Evolutionary conservation across 331 rosid genomes (phyloP).

Genomic region (Telfairia occidentalis): DNA sequence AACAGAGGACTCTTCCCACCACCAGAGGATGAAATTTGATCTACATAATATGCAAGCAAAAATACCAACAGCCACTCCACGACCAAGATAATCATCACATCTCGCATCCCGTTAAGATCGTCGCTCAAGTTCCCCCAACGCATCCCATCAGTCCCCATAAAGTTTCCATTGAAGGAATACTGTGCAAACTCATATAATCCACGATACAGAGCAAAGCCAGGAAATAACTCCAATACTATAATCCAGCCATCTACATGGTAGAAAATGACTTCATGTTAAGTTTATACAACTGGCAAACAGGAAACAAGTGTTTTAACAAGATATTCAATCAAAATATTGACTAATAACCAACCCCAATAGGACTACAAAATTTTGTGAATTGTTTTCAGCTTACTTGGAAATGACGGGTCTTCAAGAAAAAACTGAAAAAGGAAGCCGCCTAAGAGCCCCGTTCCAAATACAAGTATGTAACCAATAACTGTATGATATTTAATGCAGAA

Average conservation of each 20-base stretch:
- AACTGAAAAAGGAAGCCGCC: constrained; percentile 49
- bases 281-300: background rate
- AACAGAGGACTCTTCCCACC: constrained; percentile 36
- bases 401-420: constrained; percentile 43
- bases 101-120: constrained; percentile 56
- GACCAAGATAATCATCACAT: constrained; percentile 51
- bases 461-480: constrained; percentile 58
- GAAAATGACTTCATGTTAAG: background rate
- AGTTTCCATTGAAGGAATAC: constrained; percentile 33
- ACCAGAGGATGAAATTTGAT: constrained; percentile 44
- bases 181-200: constrained; percentile 68
- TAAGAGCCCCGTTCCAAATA: constrained; percentile 75
- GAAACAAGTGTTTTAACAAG: background rate
- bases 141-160: constrained; percentile 51
- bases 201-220: constrained; percentile 73
- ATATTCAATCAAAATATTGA: background rate
- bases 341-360: background rate
- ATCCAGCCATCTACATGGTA: constrained; percentile 50
- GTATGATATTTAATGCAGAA: constrained; percentile 10
- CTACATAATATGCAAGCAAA: constrained; percentile 47
- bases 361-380: background rate
- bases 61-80: constrained; percentile 64
- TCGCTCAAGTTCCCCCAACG: constrained; percentile 59
- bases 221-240: constrained; percentile 58
- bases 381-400: constrained; percentile 56